Evolutionary conservation across 1,284 basidiomycete genomes (phyloP).

Genomic region (Sporisorium scitamineum): DNA sequence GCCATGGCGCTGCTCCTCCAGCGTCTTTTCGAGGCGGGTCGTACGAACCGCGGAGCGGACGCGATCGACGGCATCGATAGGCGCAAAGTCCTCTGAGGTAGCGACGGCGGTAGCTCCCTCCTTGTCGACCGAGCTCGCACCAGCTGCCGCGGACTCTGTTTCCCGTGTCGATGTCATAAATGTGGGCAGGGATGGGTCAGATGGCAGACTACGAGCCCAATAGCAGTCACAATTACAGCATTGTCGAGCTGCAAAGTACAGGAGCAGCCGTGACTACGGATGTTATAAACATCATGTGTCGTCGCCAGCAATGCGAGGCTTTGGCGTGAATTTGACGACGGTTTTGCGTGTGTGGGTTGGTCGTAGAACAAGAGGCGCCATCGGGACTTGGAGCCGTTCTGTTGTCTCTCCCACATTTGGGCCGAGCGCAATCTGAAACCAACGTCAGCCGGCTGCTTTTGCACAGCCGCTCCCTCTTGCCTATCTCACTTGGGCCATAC

Average conservation of each 20-base stretch:
- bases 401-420: background rate
- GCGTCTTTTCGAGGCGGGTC: constrained; percentile 23
- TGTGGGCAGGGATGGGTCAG: background rate
- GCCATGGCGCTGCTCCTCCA: constrained; percentile 40
- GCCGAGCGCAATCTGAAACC: background rate
- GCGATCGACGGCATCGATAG: constrained; percentile 40
- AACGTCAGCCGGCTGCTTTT: background rate
- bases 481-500: background rate
- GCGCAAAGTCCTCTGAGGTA: constrained; percentile 17
- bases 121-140: background rate
- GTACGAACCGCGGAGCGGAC: constrained; percentile 30
- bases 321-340: too few relatives aligned
- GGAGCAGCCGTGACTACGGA: too few relatives aligned
- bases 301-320: background rate
- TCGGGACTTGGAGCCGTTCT: too few relatives aligned
- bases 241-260: background rate
- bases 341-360: too few relatives aligned
- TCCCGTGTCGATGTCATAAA: background rate
- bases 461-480: background rate
- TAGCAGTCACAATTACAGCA: background rate
- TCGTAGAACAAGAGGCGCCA: too few relatives aligned
- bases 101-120: background rate
- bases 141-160: background rate
- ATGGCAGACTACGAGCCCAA: background rate
- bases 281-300: background rate